Base-by-base conservation (phyloP, 2,329 filamentous ascomycete genomes). In the Calonectria montana region DNA sequence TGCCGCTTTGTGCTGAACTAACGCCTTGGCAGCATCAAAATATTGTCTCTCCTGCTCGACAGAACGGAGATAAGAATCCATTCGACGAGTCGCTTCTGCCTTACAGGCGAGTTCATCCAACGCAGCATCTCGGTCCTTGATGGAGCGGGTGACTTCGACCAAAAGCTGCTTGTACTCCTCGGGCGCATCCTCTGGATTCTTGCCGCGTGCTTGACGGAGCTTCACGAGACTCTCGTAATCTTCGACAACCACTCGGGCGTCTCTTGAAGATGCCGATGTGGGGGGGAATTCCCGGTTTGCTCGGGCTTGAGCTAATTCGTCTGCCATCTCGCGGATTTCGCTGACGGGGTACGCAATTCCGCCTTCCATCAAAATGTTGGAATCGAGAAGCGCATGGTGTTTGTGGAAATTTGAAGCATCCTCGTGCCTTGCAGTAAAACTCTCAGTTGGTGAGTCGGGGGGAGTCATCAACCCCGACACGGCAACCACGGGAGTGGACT, bases 71-170 rank as follows among this genome's bases (percentile, higher is more conserved):
- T 80, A 82, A 43, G 74, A 70, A 23, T 75, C 61, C 27, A 81
- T 76, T 0, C 80, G 73, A 6, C 77, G 76, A 3, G 68, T 63
- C 5, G 76, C 79, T 16, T 79, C 79, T 18, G 70, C 61, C 16
- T 75, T 43, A 1, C 59, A 73, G 27, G 27, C 80, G 65, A 66
- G 73, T 23, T 47, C 78, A 27, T 73, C 65, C 15, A 63, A 48
- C 0, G 74, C 45, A 25, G 79, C 74, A 72, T 86, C 83, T 2
- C 85, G 84, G 21, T 82, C 79, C 4, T 76, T 75, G 55, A 86
- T 85, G 5, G 75, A 75, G 4, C 81, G 81, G 3, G 81, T 74
- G 18, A 85, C 81, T 23, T 83, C 77, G 12, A 84, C 76, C 0
- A 76, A 77, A 0, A 84, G 59, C 0, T 76, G 37, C 1, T 73